Base-by-base conservation (phyloP, 78 protist genomes). In the Salpingoeca rosetta region DNA sequence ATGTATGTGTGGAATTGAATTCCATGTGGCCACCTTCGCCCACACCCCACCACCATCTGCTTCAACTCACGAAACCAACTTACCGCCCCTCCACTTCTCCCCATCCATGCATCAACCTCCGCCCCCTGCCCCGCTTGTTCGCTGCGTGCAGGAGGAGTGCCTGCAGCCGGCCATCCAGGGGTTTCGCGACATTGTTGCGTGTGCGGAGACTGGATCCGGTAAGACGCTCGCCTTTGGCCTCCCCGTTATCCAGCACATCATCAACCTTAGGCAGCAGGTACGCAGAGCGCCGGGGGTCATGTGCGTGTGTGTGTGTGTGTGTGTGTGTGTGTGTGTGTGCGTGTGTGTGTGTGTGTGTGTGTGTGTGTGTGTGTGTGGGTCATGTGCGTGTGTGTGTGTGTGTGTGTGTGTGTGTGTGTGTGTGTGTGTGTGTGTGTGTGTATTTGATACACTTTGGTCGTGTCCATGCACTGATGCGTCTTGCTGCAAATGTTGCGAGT, bases 221-320 rank as follows among this genome's bases (percentile, higher is more conserved):
- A 92, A 92, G 81, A 92, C 95, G n/a, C 90, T 92, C 2, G 90
- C 93, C 10, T 92, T 92, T 39, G 91, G 80, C 7, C 57, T 92
- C 1, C 95, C 95, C 35, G 65, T 86, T 38, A n/a, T 88, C 35
- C 81, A 82, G 3, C 80, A 40, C 17, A 10, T 87, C 25, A 37
- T 83, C 45, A 40, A 12, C 35, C 12, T 0, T 17, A n/a, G 39
- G 76, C 56, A 35, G 39, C 57, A 57, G 1, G 27, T 25, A 44
- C 43, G 28, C 84, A 0, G 51, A 3, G 0, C 17, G n/a, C 10
- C 72, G n/a, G n/a, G n/a, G n/a, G n/a, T n/a, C n/a, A n/a, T n/a
- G n/a, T n/a, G n/a, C n/a, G n/a, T n/a, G n/a, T n/a, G n/a, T n/a
- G n/a, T n/a, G n/a, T n/a, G n/a, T n/a, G n/a, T n/a, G n/a, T n/a